Conservation (phyloP, 495 filamentous ascomycete genomes). For the Pyrenula aspistea region DNA sequence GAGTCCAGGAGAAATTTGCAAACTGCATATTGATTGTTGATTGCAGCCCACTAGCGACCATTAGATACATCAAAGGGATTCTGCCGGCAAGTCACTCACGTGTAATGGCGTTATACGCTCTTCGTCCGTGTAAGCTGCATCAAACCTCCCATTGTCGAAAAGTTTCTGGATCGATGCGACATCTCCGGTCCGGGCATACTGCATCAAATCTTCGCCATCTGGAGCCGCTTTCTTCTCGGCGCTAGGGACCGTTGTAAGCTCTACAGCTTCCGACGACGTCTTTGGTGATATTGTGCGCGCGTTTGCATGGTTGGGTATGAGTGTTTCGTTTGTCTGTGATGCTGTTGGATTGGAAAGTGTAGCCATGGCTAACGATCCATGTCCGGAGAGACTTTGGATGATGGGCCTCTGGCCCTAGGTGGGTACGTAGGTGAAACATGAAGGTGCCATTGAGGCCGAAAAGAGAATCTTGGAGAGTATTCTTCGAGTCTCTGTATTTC, state of each 20-base stretch:
- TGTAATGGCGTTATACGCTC: slow-evolving; percentile 93
- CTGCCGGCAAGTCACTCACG: slow-evolving; percentile 34
- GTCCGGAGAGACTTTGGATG: not conserved
- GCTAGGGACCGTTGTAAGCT: slow-evolving; percentile 2
- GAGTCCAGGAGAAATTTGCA: slow-evolving; percentile 87
- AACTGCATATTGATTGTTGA: slow-evolving; percentile 94
- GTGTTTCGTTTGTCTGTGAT: not conserved
- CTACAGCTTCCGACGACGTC: not conserved
- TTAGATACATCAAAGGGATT: slow-evolving; percentile 3
- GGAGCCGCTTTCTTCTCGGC: slow-evolving; percentile 34
- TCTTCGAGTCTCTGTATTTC: no score
- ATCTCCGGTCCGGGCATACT: slow-evolving; percentile 81
- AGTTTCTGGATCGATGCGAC: slow-evolving; percentile 77
- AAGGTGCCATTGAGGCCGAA: no score
- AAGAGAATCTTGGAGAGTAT: no score
- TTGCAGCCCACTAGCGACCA: slow-evolving; percentile 80
- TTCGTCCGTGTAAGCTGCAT: slow-evolving; percentile 70
- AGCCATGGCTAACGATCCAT: not conserved
- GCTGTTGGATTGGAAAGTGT: not conserved
- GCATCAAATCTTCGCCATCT: slow-evolving; percentile 83
- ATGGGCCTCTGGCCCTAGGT: no score
- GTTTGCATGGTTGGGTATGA: not conserved
- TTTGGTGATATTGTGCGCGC: not conserved
- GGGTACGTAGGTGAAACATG: no score
- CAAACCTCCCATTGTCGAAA: slow-evolving; percentile 68